Conservation (phyloP, 768 basidiomycete species). For the Candolleomyces aberdarensis region DNA sequence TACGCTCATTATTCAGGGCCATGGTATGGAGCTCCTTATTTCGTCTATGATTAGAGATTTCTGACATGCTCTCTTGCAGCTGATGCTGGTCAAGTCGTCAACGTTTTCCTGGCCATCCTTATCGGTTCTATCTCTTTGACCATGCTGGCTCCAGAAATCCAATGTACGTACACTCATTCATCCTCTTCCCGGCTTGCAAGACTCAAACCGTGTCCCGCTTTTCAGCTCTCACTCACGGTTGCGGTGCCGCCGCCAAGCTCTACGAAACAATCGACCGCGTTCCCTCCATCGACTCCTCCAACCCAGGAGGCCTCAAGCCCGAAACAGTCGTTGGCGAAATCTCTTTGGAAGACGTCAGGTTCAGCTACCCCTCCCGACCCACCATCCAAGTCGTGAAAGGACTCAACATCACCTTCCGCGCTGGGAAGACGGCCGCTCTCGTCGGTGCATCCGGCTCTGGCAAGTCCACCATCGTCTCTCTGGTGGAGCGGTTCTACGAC, state of each 20-base stretch:
- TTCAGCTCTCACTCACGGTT: conserved; percentile 54
- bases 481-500: conserved; percentile 79
- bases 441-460: conserved; percentile 84
- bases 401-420: conserved; percentile 12
- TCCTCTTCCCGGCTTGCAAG: no score
- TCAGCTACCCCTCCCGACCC: conserved; percentile 16
- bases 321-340: conserved; percentile 61
- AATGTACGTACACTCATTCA: conserved; percentile 18
- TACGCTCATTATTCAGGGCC: conserved; percentile 57
- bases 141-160: conserved; percentile 72
- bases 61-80: conserved; percentile 28
- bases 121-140: conserved; percentile 83
- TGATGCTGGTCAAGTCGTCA: conserved; percentile 64
- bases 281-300: conserved; percentile 71
- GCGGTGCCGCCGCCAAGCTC: conserved; percentile 75
- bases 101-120: conserved; percentile 70
- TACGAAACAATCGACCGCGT: conserved; percentile 76
- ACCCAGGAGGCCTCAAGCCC: conserved; percentile 56
- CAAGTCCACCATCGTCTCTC: conserved; percentile 76
- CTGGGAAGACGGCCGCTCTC: conserved; percentile 69
- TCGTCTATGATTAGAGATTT: neutral
- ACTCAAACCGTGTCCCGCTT: no score
- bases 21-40: conserved; percentile 31
- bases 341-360: conserved; percentile 34
- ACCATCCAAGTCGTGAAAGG: conserved; percentile 13